Evolutionary conservation across 805 yeast genomes (phyloP).

Genomic region (Pichia californica): DNA sequence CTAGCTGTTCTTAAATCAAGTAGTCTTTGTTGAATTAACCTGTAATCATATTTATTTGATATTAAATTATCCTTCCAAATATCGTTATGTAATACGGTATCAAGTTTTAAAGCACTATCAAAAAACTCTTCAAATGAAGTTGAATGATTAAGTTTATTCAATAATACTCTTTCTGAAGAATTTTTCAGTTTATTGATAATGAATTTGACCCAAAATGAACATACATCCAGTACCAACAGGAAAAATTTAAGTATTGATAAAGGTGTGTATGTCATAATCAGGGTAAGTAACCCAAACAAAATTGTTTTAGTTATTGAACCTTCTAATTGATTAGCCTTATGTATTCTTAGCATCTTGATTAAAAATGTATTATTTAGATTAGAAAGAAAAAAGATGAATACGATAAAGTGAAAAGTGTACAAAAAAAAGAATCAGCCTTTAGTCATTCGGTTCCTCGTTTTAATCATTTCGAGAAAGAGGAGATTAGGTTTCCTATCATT

Average conservation of each 20-base stretch:
- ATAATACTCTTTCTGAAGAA: slow-evolving; percentile 10
- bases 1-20: slow-evolving; percentile 58
- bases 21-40: slow-evolving; percentile 69
- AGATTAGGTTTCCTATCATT: no score
- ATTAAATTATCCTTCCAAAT: slow-evolving; percentile 80
- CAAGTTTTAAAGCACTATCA: slow-evolving; percentile 41
- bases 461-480: no score
- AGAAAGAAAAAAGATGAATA: background rate
- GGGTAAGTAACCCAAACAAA: slow-evolving; percentile 7
- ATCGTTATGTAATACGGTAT: slow-evolving; percentile 46
- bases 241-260: slow-evolving; percentile 26
- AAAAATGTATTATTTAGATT: background rate
- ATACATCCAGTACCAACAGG: slow-evolving; percentile 36
- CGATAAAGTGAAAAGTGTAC: no score
- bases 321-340: slow-evolving; percentile 4
- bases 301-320: slow-evolving; percentile 2
- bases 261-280: slow-evolving; percentile 14
- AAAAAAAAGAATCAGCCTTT: no score
- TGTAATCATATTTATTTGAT: slow-evolving; percentile 76
- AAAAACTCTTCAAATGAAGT: slow-evolving; percentile 62
- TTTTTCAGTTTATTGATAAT: slow-evolving; percentile 7
- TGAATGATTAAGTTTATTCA: slow-evolving; percentile 4
- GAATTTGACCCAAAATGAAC: slow-evolving; percentile 34
- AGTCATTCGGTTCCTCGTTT: no score
- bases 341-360: slow-evolving; percentile 7